Base-by-base conservation (phyloP, 306 rosid genomes). In the barrel medic (Medicago truncatula) region DNA sequence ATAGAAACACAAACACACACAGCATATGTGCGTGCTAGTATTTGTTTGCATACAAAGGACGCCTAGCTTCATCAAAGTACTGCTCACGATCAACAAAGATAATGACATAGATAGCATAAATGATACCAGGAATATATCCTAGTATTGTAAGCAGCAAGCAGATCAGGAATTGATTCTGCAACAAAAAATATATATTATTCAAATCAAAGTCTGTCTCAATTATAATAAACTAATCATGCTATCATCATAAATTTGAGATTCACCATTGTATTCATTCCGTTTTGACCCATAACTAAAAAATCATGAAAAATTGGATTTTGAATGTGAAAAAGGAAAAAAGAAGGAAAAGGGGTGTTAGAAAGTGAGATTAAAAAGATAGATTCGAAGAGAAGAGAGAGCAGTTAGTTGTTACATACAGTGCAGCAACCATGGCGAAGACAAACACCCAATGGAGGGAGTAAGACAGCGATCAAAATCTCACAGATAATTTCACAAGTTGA, bases 111-210 rank as follows among this genome's bases (percentile, higher is more conserved):
- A 95, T 88, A 6, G 99, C 99, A 85, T 95, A 95, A 41, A 95
- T 90, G 9, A 95, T 95, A 67, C 99, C 97, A 16, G 99, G 97
- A 47, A 95, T 7, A 82, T 95, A 95, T 20, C 99, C 99, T 10
- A 95, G 85, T 7, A 90, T 63, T 4, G 99, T 95, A 78, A 95
- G 61, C 9, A 95, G 80, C 93, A 95, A 73, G 85, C 99, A 95
- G 66, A 95, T 86, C n/a, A 89, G 59, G 77, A 95, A 89, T 79
- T 95, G 97, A 52, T 85, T 86, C 97, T 95, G 85, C 79, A 74
- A 0, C 76, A 64, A 58, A 5, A 3, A 9, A n/a, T n/a, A n/a
- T n/a, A n/a, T n/a, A n/a, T n/a, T 18, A 54, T 7, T 7, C 16
- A 11, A 68, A 64, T n/a, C 56, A 80, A 54, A 77, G 17, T 6